Conservation (phyloP, 176 grass and related monocot species). For the Rhynchospora breviuscula region DNA sequence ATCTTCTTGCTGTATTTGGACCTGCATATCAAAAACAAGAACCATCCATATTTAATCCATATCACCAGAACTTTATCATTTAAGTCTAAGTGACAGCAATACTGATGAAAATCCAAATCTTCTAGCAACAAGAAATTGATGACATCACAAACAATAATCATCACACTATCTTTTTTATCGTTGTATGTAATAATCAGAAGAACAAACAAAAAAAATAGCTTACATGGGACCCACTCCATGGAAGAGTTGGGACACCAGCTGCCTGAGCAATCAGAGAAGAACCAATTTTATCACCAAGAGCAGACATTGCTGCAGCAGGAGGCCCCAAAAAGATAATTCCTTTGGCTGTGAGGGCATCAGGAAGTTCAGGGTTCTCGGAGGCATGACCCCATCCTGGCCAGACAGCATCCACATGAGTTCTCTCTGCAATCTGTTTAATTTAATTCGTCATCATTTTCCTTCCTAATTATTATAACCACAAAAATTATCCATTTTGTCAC, state of each 20-base stretch:
- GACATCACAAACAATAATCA: slow-evolving; percentile 13
- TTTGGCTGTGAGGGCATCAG: slow-evolving; percentile 66
- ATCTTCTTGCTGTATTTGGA: slow-evolving; percentile 58
- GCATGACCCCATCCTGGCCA: slow-evolving; percentile 99
- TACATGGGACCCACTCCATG: slow-evolving; percentile 99
- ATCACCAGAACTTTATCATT: not conserved
- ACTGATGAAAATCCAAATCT: not conserved
- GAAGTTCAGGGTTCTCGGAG: slow-evolving; percentile 97
- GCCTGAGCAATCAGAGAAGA: slow-evolving; percentile 98
- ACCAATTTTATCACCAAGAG: slow-evolving; percentile 96
- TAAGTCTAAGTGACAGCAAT: not conserved
- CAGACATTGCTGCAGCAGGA: slow-evolving; percentile 73
- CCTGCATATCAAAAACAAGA: slow-evolving; percentile 37
- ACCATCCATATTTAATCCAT: not conserved
- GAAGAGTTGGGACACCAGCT: slow-evolving; percentile 94
- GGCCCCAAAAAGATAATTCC: slow-evolving; percentile 96
- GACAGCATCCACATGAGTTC: slow-evolving; percentile 87
- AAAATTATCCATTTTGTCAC: not conserved
- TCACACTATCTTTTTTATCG: not conserved
- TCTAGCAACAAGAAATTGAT: slow-evolving; percentile 5
- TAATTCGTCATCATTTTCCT: not conserved
- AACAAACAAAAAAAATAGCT: slow-evolving; percentile 32
- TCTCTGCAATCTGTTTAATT: slow-evolving; percentile 70
- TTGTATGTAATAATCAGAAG: not conserved
- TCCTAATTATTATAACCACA: not conserved